These are phyloP conservation scores for Cordyceps sp. DNA, from an alignment of 2,329 filamentous ascomycete species.

Conservation along the genomic window DNA sequence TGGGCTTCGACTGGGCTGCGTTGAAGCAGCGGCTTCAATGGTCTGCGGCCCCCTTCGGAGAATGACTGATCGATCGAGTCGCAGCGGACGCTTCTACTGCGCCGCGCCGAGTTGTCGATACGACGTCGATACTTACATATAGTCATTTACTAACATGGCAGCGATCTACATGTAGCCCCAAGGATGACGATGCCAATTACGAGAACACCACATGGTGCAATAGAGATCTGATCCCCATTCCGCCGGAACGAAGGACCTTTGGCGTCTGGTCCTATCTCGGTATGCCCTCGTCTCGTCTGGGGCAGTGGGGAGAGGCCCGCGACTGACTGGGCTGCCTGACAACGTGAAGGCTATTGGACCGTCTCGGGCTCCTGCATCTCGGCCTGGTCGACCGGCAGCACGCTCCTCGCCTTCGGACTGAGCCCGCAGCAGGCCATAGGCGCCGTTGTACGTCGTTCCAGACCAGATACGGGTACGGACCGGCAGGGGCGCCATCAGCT, in stretches of 20 bases:
- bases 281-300: no score
- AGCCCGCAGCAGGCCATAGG: constrained; percentile 11
- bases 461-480: neutral
- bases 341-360: constrained; percentile 8
- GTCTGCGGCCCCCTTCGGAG: constrained; percentile 2
- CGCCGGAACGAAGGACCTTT: constrained; percentile 9
- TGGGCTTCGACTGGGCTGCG: neutral
- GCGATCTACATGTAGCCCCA: constrained; percentile 6
- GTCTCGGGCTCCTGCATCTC: constrained; percentile 10
- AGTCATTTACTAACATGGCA: no score
- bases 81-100: no score
- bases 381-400: constrained; percentile 10
- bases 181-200: constrained; percentile 12
- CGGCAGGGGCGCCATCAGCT: neutral
- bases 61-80: neutral
- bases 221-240: constrained; percentile 14
- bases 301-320: no score
- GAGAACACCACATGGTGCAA: constrained; percentile 16
- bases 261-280: constrained; percentile 10
- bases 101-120: no score
- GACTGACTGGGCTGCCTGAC: neutral
- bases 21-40: neutral
- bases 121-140: no score
- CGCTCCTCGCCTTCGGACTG: constrained; percentile 9
- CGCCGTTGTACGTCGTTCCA: constrained; percentile 5